A percentile compares a stretch with the other conserved stretches of the same genome.
Conservation (phyloP, 2,329 filamentous ascomycete species). For the Botryotinia narcissicola region DNA sequence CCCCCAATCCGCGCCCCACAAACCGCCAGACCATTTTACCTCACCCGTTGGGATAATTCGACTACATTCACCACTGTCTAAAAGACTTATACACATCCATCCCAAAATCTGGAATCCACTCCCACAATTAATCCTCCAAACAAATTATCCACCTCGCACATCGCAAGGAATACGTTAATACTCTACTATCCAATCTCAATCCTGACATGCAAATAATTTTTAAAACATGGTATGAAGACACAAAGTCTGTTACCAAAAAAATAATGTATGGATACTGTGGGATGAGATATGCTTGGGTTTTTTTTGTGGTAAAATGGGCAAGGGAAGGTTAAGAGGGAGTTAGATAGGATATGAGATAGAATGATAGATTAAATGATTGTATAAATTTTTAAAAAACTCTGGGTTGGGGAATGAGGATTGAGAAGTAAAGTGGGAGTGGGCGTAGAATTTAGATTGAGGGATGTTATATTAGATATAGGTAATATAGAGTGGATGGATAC, state of each 20-base stretch:
- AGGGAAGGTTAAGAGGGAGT: no score
- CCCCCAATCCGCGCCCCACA: not conserved
- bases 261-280: not conserved
- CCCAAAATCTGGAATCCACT: not conserved
- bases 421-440: fast-evolving
- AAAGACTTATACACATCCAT: not conserved
- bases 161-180: not conserved
- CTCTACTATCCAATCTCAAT: not conserved
- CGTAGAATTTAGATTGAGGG: not conserved
- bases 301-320: not conserved
- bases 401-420: not conserved
- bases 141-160: not conserved
- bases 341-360: no score
- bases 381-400: fast-evolving
- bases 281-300: not conserved
- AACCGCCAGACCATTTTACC: not conserved
- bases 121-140: not conserved
- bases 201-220: not conserved
- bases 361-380: not conserved
- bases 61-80: not conserved
- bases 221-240: not conserved
- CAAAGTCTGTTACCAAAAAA: not conserved
- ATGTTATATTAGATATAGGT: not conserved
- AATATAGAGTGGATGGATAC: not conserved
- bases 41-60: fast-evolving